These are phyloP conservation scores for Pestalotiopsis fici DNA, from an alignment of 2,329 filamentous ascomycete genomes.

Conservation along the genomic window DNA sequence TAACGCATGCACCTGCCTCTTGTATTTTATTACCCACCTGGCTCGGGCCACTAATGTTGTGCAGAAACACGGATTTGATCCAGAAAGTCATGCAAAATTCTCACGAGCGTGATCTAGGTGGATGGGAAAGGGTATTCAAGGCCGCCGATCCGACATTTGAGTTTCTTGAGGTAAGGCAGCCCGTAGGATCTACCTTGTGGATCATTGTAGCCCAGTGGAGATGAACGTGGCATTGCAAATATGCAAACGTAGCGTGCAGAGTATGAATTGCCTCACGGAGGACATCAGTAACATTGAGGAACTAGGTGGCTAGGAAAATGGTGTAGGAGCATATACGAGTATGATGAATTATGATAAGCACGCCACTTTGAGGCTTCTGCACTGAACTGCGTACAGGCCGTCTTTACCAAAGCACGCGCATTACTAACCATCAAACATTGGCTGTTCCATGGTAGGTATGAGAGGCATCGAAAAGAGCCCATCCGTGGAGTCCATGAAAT, in stretches of 20 bases:
- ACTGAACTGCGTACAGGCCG: no score
- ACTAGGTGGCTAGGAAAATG: no score
- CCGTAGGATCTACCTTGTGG: conserved; percentile 18
- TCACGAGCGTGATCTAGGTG: conserved; percentile 21
- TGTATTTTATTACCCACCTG: neutral
- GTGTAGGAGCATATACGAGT: no score
- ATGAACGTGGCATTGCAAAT: neutral
- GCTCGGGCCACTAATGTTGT: neutral
- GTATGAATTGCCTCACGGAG: no score
- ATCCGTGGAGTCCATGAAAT: neutral
- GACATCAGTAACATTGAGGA: no score
- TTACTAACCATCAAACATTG: neutral
- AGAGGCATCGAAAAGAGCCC: neutral
- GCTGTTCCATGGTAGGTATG: neutral
- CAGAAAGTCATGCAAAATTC: conserved; percentile 24
- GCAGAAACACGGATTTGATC: conserved; percentile 17
- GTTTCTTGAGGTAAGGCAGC: conserved; percentile 17
- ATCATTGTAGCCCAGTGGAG: conserved; percentile 21
- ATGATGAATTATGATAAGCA: no score
- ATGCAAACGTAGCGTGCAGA: no score
- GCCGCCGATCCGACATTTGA: conserved; percentile 19
- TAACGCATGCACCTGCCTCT: neutral
- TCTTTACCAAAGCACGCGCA: neutral
- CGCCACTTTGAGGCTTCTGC: no score
- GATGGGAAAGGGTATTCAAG: conserved; percentile 21